Evolutionary conservation across 2,329 filamentous ascomycete species (phyloP).

Genomic region (Arthrinium puccinioides): DNA sequence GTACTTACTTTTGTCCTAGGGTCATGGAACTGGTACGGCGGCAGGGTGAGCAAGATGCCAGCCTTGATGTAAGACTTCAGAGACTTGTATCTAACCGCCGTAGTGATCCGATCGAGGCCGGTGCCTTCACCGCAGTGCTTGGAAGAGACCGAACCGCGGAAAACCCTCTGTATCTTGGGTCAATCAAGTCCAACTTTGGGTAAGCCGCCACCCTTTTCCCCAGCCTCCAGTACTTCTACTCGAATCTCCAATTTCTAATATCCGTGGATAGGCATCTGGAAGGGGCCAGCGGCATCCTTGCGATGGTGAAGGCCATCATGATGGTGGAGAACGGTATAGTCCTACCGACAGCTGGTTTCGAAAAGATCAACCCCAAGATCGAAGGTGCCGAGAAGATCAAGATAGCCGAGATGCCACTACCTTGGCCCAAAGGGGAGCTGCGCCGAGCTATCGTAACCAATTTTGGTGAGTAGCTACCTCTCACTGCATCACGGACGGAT

Average conservation of each 20-base stretch:
- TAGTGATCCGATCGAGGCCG: constrained; percentile 12
- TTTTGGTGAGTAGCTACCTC: constrained; percentile 9
- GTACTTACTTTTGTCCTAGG: neutral
- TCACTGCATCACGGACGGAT: neutral
- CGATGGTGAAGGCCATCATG: constrained; percentile 23
- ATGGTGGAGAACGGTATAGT: constrained; percentile 33
- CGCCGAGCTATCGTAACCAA: constrained; percentile 16
- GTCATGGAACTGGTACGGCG: neutral
- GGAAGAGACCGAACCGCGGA: constrained; percentile 12
- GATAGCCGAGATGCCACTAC: constrained; percentile 8
- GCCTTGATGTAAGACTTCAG: constrained; percentile 4
- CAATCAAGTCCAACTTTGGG: constrained; percentile 13
- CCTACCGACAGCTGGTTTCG: constrained; percentile 33
- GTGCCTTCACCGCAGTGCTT: constrained; percentile 15
- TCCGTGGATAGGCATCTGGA: constrained; percentile 19
- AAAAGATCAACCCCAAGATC: constrained; percentile 23
- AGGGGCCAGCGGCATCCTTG: constrained; percentile 22
- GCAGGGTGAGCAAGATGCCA: constrained; percentile 6
- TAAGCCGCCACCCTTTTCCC: neutral
- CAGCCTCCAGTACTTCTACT: neutral
- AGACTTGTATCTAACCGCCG: constrained; percentile 9
- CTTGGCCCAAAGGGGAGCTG: constrained; percentile 13
- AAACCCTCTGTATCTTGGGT: constrained; percentile 17
- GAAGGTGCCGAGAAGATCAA: constrained; percentile 2
- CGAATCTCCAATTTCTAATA: neutral